phyloP scores from a whole-genome alignment of 2,329 filamentous ascomycete species.

The Hawksworthiomyces lignivorus region DNA sequence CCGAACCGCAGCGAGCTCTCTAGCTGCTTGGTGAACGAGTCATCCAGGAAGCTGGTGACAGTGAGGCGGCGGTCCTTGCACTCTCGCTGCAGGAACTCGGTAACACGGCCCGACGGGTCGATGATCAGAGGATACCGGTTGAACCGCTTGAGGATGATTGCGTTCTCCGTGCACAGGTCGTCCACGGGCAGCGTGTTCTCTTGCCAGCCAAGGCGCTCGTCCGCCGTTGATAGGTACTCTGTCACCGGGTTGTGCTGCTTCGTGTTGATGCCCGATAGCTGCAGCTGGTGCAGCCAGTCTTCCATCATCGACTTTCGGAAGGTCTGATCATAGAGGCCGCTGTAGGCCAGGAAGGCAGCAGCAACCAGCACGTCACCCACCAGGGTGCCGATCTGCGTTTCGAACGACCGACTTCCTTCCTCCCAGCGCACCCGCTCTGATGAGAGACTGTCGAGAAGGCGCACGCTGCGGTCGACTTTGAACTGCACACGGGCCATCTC shows the following conservation, averaged over 20 bases:
- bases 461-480: constrained; percentile 95
- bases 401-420: constrained; percentile 93
- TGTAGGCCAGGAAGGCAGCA: constrained; percentile 95
- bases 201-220: constrained; percentile 93
- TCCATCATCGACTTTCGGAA: constrained; percentile 98
- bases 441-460: constrained; percentile 86
- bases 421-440: constrained; percentile 94
- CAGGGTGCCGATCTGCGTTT: constrained; percentile 93
- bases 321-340: constrained; percentile 93
- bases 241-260: constrained; percentile 92
- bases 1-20: constrained; percentile 96
- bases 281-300: constrained; percentile 91
- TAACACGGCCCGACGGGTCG: constrained; percentile 89
- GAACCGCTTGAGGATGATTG: constrained; percentile 94
- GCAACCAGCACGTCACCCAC: constrained; percentile 93
- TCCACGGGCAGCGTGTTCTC: constrained; percentile 89
- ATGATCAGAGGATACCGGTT: constrained; percentile 98
- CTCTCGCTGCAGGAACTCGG: constrained; percentile 91
- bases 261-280: constrained; percentile 85
- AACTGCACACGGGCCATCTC: constrained; percentile 96
- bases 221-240: constrained; percentile 92
- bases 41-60: constrained; percentile 95
- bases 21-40: constrained; percentile 95
- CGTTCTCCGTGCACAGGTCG: constrained; percentile 96
- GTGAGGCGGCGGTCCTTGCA: constrained; percentile 80